phyloP scores from a whole-genome alignment of 768 basidiomycete genomes.

The Myochromella boudieri region DNA sequence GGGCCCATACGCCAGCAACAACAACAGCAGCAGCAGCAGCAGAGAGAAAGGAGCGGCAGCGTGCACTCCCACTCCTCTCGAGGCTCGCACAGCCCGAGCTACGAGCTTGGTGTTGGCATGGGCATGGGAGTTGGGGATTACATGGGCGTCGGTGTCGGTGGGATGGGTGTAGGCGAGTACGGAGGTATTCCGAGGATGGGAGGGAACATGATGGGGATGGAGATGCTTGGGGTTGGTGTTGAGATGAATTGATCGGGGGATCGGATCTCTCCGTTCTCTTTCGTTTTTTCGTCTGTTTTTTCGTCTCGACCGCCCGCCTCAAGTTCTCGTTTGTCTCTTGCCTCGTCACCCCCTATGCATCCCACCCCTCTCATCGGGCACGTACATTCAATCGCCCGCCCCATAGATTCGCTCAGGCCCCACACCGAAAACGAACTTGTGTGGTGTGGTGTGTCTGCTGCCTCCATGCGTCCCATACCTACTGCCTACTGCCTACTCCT shows the following conservation, averaged over 20 bases:
- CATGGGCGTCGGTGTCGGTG: not conserved
- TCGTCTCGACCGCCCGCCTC: no score
- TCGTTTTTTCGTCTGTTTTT: no score
- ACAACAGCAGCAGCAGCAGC: not conserved
- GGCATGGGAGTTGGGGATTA: conserved; percentile 7
- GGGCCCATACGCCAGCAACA: not conserved
- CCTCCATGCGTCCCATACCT: no score
- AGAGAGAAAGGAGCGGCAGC: conserved; percentile 8
- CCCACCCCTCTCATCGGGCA: no score
- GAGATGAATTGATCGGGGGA: conserved; percentile 17
- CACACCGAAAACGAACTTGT: no score
- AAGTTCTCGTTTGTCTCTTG: no score
- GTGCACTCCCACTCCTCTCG: conserved; percentile 8
- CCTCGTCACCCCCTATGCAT: no score
- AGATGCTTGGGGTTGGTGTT: conserved; percentile 15
- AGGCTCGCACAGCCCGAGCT: conserved; percentile 16
- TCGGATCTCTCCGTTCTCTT: no score
- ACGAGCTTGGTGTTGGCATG: conserved; percentile 18
- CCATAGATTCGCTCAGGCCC: no score
- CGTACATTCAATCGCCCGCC: no score
- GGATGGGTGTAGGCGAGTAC: conserved; percentile 4
- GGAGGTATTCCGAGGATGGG: conserved; percentile 16
- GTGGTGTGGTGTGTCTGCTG: no score
- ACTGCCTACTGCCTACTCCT: no score
- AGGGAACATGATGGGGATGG: conserved; percentile 13